Evolutionary conservation across 371 early-diverging fungal species (phyloP).

Genomic region (Ordospora colligata): DNA sequence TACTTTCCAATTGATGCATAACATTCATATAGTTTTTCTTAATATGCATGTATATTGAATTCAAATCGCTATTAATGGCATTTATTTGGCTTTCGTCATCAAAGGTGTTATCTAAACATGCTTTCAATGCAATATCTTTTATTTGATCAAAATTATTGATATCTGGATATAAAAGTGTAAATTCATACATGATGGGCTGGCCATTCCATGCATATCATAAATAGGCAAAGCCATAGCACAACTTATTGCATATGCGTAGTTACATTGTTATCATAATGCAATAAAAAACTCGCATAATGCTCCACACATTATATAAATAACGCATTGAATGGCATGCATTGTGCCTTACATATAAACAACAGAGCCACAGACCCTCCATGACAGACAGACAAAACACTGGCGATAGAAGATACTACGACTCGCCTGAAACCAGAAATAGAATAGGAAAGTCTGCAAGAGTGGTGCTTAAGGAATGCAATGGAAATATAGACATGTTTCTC

Average conservation of each 20-base stretch:
- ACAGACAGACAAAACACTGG: too few relatives aligned
- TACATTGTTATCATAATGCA: too few relatives aligned
- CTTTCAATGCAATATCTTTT: neutral
- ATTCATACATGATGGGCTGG: neutral
- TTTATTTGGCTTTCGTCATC: neutral
- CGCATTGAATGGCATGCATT: too few relatives aligned
- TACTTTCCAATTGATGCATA: neutral
- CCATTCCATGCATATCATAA: too few relatives aligned
- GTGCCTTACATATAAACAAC: too few relatives aligned
- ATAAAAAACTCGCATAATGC: too few relatives aligned
- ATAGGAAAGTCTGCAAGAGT: constrained; percentile 9
- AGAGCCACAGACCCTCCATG: too few relatives aligned
- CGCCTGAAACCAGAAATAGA: constrained; percentile 19
- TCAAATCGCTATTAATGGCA: neutral
- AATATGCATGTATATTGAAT: neutral
- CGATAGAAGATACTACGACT: neutral
- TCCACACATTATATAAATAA: too few relatives aligned
- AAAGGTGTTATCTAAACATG: neutral
- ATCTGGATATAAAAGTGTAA: constrained; percentile 3
- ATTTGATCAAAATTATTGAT: neutral
- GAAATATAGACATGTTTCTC: constrained; percentile 8
- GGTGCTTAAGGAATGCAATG: constrained; percentile 10
- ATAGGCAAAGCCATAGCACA: too few relatives aligned
- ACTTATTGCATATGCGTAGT: too few relatives aligned
- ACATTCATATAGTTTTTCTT: neutral